Base-by-base conservation (phyloP, 2,329 filamentous ascomycete species). In the Sclerotinia sclerotiorum region DNA sequence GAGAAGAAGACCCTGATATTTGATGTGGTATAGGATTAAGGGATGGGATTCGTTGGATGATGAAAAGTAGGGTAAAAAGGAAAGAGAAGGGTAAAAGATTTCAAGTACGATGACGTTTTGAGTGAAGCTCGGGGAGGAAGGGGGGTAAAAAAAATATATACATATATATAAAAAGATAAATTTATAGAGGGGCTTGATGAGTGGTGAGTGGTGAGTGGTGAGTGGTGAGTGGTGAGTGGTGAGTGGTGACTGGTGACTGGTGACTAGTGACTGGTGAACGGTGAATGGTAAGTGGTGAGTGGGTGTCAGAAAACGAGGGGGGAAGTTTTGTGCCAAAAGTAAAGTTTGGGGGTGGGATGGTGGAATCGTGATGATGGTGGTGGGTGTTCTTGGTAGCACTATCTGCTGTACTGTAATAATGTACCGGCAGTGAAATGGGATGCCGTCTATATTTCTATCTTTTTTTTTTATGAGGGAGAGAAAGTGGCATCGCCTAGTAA, bases 71-170 rank as follows among this genome's bases (percentile, higher is more conserved):
- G n/a, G 19, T 15, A 42, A 19, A 2, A 5, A 29, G 5, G 13
- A 5, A 21, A 5, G 13, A 17, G 10, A 61, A 49, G 19, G 21
- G 19, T 15, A 13, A 1, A 35, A 2, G 5, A 48, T 61, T 15
- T 61, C 19, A 52, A 60, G 48, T 52, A 55, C n/a, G 32, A 64
- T 64, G 61, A 64, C 61, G 48, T 64, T 46, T 5, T 62, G 24
- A n/a, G 10, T 1, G 21, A 27, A 21, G 21, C 13, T 19, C 17
- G 1, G 7, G 39, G 35, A 11, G 35, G 35, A 5, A n/a, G n/a
- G 35, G 39, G n/a, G 35, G 21, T 24, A 17, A 32, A 48, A 44
- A n/a, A 61, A 8, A 35, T 35, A 6, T 6, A 35, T 35, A 35
- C 6, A 32, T 46, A 27, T 21, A 48, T 29, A 48, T 21, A 48